These are phyloP conservation scores for Manihot esculenta DNA, from an alignment of 441 rosid genomes.

Conservation along the genomic window DNA sequence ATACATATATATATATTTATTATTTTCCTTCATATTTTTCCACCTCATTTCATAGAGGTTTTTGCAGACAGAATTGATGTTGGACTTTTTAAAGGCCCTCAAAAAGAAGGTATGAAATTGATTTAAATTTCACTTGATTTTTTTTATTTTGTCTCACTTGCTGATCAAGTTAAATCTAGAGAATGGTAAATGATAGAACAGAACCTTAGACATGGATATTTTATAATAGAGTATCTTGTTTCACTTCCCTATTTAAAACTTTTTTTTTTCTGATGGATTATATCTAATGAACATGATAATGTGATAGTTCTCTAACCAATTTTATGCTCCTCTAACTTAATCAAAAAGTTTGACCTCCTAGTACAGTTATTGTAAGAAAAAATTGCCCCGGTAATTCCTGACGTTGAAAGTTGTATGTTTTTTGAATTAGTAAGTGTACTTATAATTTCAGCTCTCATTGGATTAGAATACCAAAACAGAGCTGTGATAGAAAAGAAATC, in stretches of 20 bases:
- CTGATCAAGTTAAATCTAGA: not conserved
- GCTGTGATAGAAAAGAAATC: not conserved
- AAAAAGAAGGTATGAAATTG: conserved; percentile 34
- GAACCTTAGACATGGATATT: not conserved
- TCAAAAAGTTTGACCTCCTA: not conserved
- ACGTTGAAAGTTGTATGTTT: no score
- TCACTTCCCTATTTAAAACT: not conserved
- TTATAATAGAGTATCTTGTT: not conserved
- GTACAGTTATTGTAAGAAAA: not conserved
- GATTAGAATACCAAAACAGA: not conserved
- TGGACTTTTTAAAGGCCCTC: conserved; percentile 31
- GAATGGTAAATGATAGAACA: not conserved
- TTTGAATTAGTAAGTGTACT: no score
- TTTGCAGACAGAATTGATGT: conserved; percentile 36
- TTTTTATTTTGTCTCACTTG: not conserved
- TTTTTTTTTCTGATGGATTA: no score
- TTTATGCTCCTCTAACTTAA: not conserved
- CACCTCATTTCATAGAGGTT: conserved; percentile 9
- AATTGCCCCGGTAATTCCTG: not conserved
- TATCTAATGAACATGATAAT: not conserved
- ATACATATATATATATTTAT: no score
- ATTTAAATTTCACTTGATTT: not conserved
- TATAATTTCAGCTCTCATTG: not conserved
- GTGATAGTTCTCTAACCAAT: not conserved
- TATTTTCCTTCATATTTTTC: no score